Conservation (phyloP, 192 early-diverging fungal genomes). For the Rhizophlyctis rosea region DNA sequence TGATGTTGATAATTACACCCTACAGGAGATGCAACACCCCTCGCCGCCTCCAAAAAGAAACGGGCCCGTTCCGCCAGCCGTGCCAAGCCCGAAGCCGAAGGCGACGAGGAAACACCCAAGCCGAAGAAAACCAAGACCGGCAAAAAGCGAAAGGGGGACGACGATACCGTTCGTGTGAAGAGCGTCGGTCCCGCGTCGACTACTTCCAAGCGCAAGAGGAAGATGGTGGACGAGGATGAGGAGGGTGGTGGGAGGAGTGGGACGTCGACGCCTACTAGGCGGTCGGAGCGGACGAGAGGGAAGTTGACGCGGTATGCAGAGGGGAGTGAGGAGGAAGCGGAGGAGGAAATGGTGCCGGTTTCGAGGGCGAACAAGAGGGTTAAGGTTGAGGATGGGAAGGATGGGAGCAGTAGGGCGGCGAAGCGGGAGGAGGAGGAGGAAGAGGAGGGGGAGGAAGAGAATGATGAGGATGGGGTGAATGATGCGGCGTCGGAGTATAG, state of each 20-base stretch:
- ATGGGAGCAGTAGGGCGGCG: background rate
- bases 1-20: constrained; percentile 3
- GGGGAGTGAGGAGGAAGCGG: constrained; percentile 22
- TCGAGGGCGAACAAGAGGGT: background rate
- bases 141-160: constrained; percentile 2
- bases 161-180: background rate
- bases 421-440: constrained; percentile 4
- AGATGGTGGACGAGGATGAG: constrained; percentile 13
- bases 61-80: background rate
- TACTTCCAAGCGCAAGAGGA: background rate
- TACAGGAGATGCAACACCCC: constrained; percentile 9
- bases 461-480: background rate
- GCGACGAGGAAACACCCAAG: constrained; percentile 2
- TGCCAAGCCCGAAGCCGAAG: constrained; percentile 21
- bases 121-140: background rate
- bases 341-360: constrained; percentile 16
- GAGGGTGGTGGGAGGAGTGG: constrained; percentile 19
- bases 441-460: constrained; percentile 4
- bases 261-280: constrained; percentile 8
- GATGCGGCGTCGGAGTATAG: background rate
- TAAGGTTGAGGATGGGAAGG: constrained; percentile 6
- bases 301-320: constrained; percentile 8
- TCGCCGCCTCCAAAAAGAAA: constrained; percentile 6
- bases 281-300: constrained; percentile 23
- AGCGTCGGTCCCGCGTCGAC: background rate